Conservation (phyloP, 2,329 filamentous ascomycete genomes). For the Biscogniauxia mediterranea region DNA sequence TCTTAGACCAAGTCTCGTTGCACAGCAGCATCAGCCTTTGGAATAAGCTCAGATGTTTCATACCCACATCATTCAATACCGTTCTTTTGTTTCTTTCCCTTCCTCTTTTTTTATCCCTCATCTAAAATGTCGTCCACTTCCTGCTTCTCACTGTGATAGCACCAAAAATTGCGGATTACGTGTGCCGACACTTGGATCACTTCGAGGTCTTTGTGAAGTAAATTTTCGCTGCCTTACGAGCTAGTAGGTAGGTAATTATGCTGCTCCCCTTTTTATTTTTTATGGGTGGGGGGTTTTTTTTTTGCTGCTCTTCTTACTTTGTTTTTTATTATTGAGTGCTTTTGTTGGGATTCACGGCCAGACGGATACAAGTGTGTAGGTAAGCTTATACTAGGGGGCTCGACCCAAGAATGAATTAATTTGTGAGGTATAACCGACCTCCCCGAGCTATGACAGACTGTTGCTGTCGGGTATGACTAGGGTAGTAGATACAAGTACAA, state of each 20-base stretch:
- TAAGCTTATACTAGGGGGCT: not conserved
- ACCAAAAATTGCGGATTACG: not conserved
- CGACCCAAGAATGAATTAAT: not conserved
- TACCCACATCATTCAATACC: not conserved
- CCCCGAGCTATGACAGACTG: not conserved
- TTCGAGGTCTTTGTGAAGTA: not conserved
- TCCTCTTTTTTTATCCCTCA: not conserved
- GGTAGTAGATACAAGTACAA: not conserved
- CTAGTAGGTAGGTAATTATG: no score
- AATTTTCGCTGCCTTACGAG: not conserved
- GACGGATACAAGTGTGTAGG: not conserved
- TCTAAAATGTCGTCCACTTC: not conserved
- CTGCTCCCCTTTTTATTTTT: not conserved
- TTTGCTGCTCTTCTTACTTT: not conserved
- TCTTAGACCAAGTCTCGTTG: not conserved
- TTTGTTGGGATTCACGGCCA: not conserved
- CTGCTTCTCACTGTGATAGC: not conserved
- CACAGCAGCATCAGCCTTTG: not conserved
- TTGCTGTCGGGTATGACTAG: not conserved
- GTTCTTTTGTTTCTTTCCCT: not conserved
- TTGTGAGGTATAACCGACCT: not conserved
- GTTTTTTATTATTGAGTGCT: not conserved
- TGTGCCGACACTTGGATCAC: not conserved
- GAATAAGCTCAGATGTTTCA: not conserved
- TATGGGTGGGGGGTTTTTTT: no score